Percentiles rank a stretch among this genome's conserved stretches.
These are phyloP conservation scores for Cytospora piceae DNA, from an alignment of 2,329 filamentous ascomycete genomes.

Conservation along the genomic window DNA sequence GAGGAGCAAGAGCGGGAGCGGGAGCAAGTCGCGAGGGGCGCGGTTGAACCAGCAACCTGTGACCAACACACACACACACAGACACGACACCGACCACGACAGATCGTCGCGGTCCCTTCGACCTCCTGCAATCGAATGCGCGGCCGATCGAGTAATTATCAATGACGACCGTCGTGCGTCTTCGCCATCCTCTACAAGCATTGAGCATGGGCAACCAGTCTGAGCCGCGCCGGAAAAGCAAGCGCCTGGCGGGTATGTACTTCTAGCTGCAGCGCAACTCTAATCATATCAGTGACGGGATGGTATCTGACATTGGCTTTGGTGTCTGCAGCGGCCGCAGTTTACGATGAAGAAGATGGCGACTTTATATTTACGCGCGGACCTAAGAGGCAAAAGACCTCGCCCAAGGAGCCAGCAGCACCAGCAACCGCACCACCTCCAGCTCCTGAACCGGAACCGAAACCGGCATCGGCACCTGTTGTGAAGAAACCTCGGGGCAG, in stretches of 20 bases:
- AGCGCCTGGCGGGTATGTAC: constrained; percentile 62
- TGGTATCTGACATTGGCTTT: constrained; percentile 1
- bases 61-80: not conserved
- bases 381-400: constrained; percentile 65
- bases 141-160: constrained; percentile 44
- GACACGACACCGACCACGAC: constrained; percentile 20
- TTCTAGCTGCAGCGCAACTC: not conserved
- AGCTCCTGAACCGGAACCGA: constrained; percentile 38
- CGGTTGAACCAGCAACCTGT: constrained; percentile 9
- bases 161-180: constrained; percentile 72
- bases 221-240: constrained; percentile 61
- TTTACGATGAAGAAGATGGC: constrained; percentile 75
- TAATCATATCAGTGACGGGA: constrained; percentile 4
- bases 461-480: constrained; percentile 44
- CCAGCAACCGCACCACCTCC: constrained; percentile 36
- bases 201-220: constrained; percentile 70
- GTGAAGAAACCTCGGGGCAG: constrained; percentile 47
- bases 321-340: constrained; percentile 37
- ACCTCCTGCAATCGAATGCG: constrained; percentile 20
- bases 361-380: constrained; percentile 76
- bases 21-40: constrained; percentile 25
- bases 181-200: constrained; percentile 66
- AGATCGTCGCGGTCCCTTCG: not conserved
- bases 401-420: constrained; percentile 43
- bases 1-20: constrained; percentile 9